These are phyloP conservation scores for Pilatotrama ljubarskyi DNA, from an alignment of 768 basidiomycete genomes.

Conservation along the genomic window DNA sequence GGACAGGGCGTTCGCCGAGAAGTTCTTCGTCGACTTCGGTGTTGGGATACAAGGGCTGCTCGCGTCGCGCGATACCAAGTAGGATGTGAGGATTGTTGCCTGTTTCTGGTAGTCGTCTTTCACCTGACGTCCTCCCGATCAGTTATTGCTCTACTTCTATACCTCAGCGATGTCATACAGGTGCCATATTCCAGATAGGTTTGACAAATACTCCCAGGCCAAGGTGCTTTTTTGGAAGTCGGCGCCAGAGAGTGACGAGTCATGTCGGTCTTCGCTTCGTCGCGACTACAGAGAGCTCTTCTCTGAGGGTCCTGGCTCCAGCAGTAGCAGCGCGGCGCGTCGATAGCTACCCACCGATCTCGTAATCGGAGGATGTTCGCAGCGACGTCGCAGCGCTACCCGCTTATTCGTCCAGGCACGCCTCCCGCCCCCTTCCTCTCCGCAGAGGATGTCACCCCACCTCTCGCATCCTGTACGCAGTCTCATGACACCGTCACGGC, in stretches of 20 bases:
- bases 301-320: no score
- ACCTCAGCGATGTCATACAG: no score
- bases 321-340: no score
- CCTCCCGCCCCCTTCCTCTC: neutral
- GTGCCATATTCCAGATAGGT: no score
- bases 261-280: no score
- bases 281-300: no score
- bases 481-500: neutral
- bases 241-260: no score
- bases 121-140: neutral
- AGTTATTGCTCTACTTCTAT: no score
- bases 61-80: neutral
- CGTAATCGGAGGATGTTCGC: constrained; percentile 1
- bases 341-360: neutral
- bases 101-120: neutral
- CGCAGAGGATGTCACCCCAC: neutral
- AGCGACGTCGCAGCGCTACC: constrained; percentile 3
- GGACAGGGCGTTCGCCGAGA: constrained; percentile 22
- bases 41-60: neutral
- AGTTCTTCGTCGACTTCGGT: constrained; percentile 16
- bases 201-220: no score
- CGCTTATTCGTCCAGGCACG: neutral
- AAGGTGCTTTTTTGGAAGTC: no score
- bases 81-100: neutral
- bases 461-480: no score